These are phyloP conservation scores for Hymenoscyphus albidus DNA, from an alignment of 2,329 filamentous ascomycete genomes.

Conservation along the genomic window DNA sequence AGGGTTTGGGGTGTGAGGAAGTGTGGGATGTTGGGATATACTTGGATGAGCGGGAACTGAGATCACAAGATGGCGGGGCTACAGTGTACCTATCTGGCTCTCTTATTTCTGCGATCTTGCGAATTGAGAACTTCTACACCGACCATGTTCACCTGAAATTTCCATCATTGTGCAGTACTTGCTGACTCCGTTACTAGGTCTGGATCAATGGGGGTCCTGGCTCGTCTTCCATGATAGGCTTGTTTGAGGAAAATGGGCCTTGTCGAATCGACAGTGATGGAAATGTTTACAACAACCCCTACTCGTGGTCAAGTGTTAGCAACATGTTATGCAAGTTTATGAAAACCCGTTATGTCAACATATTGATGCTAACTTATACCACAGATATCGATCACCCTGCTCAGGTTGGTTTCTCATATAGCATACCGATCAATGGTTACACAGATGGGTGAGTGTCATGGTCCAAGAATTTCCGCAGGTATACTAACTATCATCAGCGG, in stretches of 20 bases:
- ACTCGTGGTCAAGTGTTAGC: constrained; percentile 58
- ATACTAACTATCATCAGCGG: constrained; percentile 15
- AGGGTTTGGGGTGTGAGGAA: background rate
- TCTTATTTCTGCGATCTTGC: too few species aligned
- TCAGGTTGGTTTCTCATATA: constrained; percentile 38
- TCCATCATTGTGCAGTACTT: background rate
- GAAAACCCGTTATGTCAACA: constrained; percentile 44
- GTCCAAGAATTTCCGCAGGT: background rate
- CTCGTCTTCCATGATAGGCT: constrained; percentile 57
- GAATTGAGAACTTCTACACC: background rate
- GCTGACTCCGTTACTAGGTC: constrained; percentile 32
- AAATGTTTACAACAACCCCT: constrained; percentile 41
- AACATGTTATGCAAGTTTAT: constrained; percentile 49
- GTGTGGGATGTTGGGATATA: background rate
- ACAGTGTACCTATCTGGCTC: background rate
- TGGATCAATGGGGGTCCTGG: constrained; percentile 67
- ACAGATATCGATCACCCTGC: constrained; percentile 30
- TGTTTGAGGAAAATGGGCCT: constrained; percentile 57
- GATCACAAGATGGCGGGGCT: background rate
- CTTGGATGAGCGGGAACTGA: background rate
- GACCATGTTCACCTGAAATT: background rate
- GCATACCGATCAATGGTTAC: constrained; percentile 30
- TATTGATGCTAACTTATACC: background rate
- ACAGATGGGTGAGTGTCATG: constrained; percentile 13
- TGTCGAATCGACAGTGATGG: constrained; percentile 40